phyloP scores from a whole-genome alignment of 768 basidiomycete species.

The Trametopsis cervina region DNA sequence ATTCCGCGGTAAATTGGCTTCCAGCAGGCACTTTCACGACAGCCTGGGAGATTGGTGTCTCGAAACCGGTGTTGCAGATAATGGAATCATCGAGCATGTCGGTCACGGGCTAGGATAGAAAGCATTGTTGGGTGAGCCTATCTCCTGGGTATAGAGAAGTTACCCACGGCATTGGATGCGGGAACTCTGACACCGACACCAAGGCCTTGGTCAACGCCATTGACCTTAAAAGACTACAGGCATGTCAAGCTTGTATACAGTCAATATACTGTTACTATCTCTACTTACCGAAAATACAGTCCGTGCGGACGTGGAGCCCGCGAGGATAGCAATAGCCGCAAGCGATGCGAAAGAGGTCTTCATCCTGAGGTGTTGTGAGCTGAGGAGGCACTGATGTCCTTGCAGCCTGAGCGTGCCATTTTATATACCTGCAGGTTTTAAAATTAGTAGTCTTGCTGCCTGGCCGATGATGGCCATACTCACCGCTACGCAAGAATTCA shows the following conservation, averaged over 20 bases:
- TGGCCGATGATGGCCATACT: neutral
- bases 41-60: conserved; percentile 9
- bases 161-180: conserved; percentile 40
- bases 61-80: conserved; percentile 11
- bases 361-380: conserved; percentile 6
- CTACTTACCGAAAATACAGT: conserved; percentile 24
- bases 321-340: conserved; percentile 13
- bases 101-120: conserved; percentile 1
- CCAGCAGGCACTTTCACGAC: conserved; percentile 23
- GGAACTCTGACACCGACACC: conserved; percentile 38
- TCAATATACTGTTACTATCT: neutral
- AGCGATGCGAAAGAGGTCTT: conserved; percentile 11
- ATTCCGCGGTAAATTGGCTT: conserved; percentile 17
- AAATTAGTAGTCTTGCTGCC: neutral
- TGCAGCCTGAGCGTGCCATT: neutral
- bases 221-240: conserved; percentile 37
- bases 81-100: neutral
- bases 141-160: no score
- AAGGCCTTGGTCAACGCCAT: conserved; percentile 43
- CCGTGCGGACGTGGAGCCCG: conserved; percentile 16
- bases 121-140: neutral
- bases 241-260: neutral
- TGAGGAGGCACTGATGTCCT: neutral
- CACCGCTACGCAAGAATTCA: neutral
- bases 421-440: neutral